Percentiles rank a stretch among this genome's conserved stretches.
Evolutionary conservation across 345 rosid species (phyloP).

Genomic region (Erodium maritimum): DNA sequence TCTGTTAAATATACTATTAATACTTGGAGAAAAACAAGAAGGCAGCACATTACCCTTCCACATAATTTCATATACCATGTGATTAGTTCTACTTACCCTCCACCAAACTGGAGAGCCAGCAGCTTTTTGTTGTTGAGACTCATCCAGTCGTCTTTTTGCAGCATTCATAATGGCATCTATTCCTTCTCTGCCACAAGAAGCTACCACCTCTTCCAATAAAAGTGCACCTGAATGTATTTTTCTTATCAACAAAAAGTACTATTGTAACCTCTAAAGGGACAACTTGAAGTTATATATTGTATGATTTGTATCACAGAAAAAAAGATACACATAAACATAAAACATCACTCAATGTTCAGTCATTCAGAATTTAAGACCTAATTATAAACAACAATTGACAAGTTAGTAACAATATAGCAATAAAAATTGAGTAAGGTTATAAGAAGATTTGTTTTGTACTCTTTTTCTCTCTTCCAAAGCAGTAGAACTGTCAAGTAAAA

Average conservation of each 20-base stretch:
- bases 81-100: conserved; percentile 44
- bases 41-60: not conserved
- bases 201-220: conserved; percentile 72
- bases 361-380: not conserved
- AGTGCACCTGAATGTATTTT: conserved; percentile 49
- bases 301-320: not conserved
- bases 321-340: not conserved
- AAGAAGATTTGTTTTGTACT: not conserved
- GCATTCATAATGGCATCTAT: conserved; percentile 60
- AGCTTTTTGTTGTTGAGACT: conserved; percentile 63
- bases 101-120: conserved; percentile 72
- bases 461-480: not conserved
- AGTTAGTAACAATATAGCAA: too few relatives aligned
- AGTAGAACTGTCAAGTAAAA: not conserved
- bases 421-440: not conserved
- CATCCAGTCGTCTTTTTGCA: conserved; percentile 45
- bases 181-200: conserved; percentile 64
- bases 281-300: not conserved
- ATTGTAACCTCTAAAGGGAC: too few relatives aligned
- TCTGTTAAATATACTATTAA: not conserved
- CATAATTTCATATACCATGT: not conserved
- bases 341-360: not conserved
- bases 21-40: not conserved
- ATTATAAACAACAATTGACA: not conserved
- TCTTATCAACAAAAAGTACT: too few relatives aligned